Base-by-base conservation (phyloP, 371 early-diverging fungal species). In the Lichtheimia ramosa region DNA sequence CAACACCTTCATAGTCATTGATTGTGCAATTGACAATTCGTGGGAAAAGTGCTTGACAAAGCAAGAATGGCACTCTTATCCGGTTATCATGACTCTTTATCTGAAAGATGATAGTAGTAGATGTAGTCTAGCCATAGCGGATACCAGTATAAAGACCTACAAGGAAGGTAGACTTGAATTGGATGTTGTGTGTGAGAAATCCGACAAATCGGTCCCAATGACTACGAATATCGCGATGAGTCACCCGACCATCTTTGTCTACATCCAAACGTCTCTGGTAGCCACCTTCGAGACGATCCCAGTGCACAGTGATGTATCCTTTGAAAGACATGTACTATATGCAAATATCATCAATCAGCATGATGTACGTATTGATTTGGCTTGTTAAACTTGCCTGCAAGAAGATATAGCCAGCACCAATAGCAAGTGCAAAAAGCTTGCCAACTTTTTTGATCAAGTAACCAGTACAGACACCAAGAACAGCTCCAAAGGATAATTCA, bases 91-190 rank as follows among this genome's bases (percentile, higher is more conserved):
- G 5, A 34, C 2, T 34, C 34, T 34, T 34, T 34, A 34, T 34
- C 10, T 34, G 34, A 10, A 34, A 34, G 10, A 34, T 27, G 27
- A 25, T 3, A 25, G 34, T 8, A 10, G 2, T 34, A 10, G 34
- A 8, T 34, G 34, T 34, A 2, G 16, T 59, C 58, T 79, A 85
- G 42, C 83, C 83, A 61, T 83, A 83, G 21, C 76, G 70, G 53
- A 83, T 59, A 28, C 86, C 84, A 42, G 71, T 54, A 60, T 74
- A 74, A 34, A 84, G 77, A 0, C 86, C 86, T 24, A 69, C 65
- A 8, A 78, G 61, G 49, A 84, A 86, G 2, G 83, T 78, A 1
- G 81, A 74, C 61, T 83, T 86, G 72, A 86, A 86, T 60, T 84
- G 86, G 18, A 86, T 64, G 52, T 84, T 82, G 46, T 65, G 71